These are phyloP conservation scores for Spizellomyces sp. DNA, from an alignment of 192 early-diverging fungal genomes.

Conservation along the genomic window DNA sequence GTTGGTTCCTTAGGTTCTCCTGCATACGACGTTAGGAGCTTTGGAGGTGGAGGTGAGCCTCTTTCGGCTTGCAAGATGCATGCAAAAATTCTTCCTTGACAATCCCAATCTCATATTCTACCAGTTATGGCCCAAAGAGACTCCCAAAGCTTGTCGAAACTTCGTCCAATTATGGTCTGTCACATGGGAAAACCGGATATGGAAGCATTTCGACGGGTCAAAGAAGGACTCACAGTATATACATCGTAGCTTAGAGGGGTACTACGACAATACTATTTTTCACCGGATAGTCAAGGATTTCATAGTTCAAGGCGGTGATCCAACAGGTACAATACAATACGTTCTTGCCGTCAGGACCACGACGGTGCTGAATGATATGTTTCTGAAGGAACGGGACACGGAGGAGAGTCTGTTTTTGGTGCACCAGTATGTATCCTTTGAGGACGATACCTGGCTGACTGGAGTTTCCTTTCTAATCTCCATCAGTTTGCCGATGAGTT, in stretches of 20 bases:
- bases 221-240: not conserved
- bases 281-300: conserved; percentile 89
- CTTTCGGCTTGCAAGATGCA: not conserved
- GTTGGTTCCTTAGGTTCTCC: conserved; percentile 53
- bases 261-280: conserved; percentile 87
- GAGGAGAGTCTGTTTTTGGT: conserved; percentile 88
- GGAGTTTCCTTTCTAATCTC: not conserved
- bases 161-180: conserved; percentile 83
- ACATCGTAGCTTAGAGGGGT: conserved; percentile 71
- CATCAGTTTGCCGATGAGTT: conserved; percentile 83
- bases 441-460: not conserved
- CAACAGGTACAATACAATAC: conserved; percentile 76
- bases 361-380: not conserved
- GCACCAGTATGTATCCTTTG: conserved; percentile 41
- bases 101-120: not conserved
- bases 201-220: not conserved
- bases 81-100: not conserved
- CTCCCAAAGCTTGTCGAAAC: conserved; percentile 89
- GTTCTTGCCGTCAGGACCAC: not conserved
- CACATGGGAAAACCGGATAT: not conserved
- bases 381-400: conserved; percentile 51
- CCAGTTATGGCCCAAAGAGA: conserved; percentile 84
- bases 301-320: conserved; percentile 94
- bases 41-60: conserved; percentile 79
- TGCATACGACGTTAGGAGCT: conserved; percentile 84